Conservation (phyloP, 2,329 filamentous ascomycete species). For the Dryadomyces quercivorus region DNA sequence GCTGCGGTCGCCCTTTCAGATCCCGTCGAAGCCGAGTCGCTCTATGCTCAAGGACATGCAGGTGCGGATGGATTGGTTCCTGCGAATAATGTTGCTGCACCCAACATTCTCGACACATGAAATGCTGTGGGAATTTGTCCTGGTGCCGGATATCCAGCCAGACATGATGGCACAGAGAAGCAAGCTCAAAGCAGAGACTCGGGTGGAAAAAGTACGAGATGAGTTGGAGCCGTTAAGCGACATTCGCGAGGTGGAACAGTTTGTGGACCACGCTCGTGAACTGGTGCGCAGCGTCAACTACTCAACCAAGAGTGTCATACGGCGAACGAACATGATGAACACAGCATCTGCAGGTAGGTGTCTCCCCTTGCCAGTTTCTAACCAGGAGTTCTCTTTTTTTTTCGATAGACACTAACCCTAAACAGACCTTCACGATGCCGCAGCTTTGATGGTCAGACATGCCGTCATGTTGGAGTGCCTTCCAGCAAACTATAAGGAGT, state of each 20-base stretch:
- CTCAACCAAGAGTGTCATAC: conserved; percentile 69
- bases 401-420: background rate
- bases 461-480: conserved; percentile 52
- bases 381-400: background rate
- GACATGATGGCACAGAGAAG: conserved; percentile 85
- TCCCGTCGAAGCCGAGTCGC: conserved; percentile 82
- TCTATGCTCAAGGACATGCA: conserved; percentile 82
- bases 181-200: conserved; percentile 70
- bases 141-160: conserved; percentile 85
- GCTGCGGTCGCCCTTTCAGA: conserved; percentile 78
- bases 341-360: conserved; percentile 47
- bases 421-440: conserved; percentile 55
- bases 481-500: conserved; percentile 52
- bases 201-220: conserved; percentile 74
- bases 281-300: conserved; percentile 77
- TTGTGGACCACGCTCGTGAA: conserved; percentile 81
- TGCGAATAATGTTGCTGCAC: conserved; percentile 76
- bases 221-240: conserved; percentile 79
- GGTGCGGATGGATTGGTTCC: conserved; percentile 71
- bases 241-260: conserved; percentile 80
- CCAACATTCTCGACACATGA: conserved; percentile 93
- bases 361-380: too few species aligned
- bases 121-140: conserved; percentile 97
- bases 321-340: conserved; percentile 63
- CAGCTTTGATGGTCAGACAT: conserved; percentile 30